phyloP scores from a whole-genome alignment of 192 early-diverging fungal genomes.

The Powellomyces hirtus region DNA sequence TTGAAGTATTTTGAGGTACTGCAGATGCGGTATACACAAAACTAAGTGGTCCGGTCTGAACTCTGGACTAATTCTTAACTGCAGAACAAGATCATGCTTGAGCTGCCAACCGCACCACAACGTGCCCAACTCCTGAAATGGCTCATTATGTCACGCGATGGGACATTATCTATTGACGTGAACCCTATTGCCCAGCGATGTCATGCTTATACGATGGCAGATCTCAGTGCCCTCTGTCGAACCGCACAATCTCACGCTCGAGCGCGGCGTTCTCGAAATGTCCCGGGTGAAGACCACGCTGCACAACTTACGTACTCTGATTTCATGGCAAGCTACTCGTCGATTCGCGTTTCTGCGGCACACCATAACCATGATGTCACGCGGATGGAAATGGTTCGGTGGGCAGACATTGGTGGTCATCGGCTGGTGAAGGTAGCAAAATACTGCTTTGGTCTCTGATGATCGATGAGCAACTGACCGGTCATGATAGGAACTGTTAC shows the following conservation, averaged over 20 bases:
- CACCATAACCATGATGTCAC: conserved; percentile 30
- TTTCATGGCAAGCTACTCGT: background rate
- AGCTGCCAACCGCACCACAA: conserved; percentile 52
- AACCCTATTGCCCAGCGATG: conserved; percentile 35
- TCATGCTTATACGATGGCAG: conserved; percentile 58
- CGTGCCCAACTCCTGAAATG: conserved; percentile 38
- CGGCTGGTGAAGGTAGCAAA: conserved; percentile 69
- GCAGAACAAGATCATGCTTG: conserved; percentile 47
- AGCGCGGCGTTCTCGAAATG: background rate
- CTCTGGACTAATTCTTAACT: background rate
- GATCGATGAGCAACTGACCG: too few relatives aligned
- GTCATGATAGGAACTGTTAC: conserved; percentile 62
- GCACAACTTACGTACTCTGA: conserved; percentile 5
- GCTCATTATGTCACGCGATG: conserved; percentile 15
- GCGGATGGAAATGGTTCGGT: conserved; percentile 52
- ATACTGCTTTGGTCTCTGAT: too few relatives aligned
- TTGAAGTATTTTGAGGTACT: background rate
- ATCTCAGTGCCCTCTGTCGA: conserved; percentile 47
- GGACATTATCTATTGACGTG: conserved; percentile 10
- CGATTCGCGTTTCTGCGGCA: background rate
- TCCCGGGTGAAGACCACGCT: background rate
- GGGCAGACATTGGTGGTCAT: conserved; percentile 83
- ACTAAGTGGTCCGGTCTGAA: background rate
- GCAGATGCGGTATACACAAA: background rate
- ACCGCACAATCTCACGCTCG: conserved; percentile 30